Evolutionary conservation across 805 yeast species (phyloP), one percentile per base, ranked within the genome.

Genomic region (Candida sanyiensis): DNA sequence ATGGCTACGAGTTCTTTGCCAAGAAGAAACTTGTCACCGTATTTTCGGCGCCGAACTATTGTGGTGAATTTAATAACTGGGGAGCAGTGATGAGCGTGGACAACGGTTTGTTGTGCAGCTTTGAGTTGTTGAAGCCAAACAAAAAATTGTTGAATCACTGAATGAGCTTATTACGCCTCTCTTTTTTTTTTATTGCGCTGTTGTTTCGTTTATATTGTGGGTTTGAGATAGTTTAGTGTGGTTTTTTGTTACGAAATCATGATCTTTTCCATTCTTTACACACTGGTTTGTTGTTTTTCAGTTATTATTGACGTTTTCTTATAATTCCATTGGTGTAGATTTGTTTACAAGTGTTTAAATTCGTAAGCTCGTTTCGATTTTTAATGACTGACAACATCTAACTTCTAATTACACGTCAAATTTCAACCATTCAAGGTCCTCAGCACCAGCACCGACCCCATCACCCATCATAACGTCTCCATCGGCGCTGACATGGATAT

Each of bases 41-140:
- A 1, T 84, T 84, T 52, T 74, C 80, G 44, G 94, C 93, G 4
- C 94, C 94, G 3, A 84, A 84, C 55, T 84, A 84, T 52, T 59
- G 72, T 52, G 72, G 72, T 23, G 72, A 67, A 39, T 67, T 67
- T 43, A 69, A 88, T 58, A 87, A 87, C 55, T 87, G 96, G 96
- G 96, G 96, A 22, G 98, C 98, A 1, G 97, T 90, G 4, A 88
- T 93, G 97, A 82, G 95, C 50, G 97, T 93, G 13, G 78, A 85
- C 48, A 94, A 86, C 45, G 96, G 90, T 53, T 70, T 93, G 47
- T 66, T 93, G 44, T 93, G 98, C 60, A 83, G 93, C 43, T 93
- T 93, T 61, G 98, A 93, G 62, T 71, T 93, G 40, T 69, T 93
- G 46, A 96, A 90, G 62, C 98, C 98, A 3, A 50, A 49, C 17